Base-by-base conservation (phyloP, 805 yeast genomes). In the Schwanniomyces sp. region DNA sequence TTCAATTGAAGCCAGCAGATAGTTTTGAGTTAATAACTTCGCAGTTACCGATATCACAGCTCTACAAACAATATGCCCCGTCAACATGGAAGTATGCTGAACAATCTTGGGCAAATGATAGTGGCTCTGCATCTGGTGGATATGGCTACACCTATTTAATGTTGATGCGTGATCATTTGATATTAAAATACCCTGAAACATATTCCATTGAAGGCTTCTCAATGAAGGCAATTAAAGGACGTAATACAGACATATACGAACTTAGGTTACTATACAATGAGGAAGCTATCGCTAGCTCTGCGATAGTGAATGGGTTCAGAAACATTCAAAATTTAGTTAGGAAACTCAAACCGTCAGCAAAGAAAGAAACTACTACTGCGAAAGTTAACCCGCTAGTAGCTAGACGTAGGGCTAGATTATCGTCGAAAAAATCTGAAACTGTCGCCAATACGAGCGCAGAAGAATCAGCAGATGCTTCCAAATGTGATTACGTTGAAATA, bases 291-390 rank as follows among this genome's bases (percentile, higher is more conserved):
- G 91, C 52, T 77, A 82, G 47, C 63, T 82, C 54, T 72, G 88
- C 52, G 79, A 86, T 46, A 32, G 83, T 92, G 1, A 91, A 91
- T 63, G 99, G 99, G 18, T 94, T 94, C 67, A 78, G 92, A 52
- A 94, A 94, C 65, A 92, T 94, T 51, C 99, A 94, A 64, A 94
- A 94, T 62, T 69, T 94, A 60, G 97, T 92, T 8, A 75, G 99
- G 45, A 88, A 86, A 62, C 73, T 92, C 54, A 85, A 85, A 55
- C 77, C 78, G 2, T 43, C 54, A 2, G 48, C 55, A n/a, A 52
- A 52, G 2, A 41, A 55, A 12, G 53, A 44, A 44, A 53, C 51
- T 18, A 52, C 45, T 9, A 26, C 48, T 5, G 49, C 45, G 6
- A 62, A 62, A 51, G 55, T 58, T 6, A 70, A 63, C 50, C 74